A percentile compares a stretch with the other conserved stretches of the same genome.
These are phyloP conservation scores for Aspergillus bridgeri DNA, from an alignment of 495 filamentous ascomycete genomes.

Conservation along the genomic window DNA sequence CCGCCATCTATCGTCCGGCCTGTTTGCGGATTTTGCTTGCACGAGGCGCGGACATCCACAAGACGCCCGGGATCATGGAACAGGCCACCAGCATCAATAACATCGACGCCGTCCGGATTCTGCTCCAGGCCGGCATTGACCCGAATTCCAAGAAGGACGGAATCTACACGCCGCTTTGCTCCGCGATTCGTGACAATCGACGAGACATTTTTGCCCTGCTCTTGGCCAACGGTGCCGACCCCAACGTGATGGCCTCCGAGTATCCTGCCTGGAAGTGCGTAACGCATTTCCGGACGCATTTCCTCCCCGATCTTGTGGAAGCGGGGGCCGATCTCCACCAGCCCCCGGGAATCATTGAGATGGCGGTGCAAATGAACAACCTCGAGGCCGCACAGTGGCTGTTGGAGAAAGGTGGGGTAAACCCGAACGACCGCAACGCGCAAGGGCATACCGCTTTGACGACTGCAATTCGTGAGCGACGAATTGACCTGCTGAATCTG, in stretches of 20 bases:
- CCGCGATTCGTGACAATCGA: slow-evolving; percentile 52
- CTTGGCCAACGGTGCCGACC: slow-evolving; percentile 47
- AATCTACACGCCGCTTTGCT: slow-evolving; percentile 54
- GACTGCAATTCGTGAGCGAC: slow-evolving; percentile 49
- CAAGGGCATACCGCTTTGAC: slow-evolving; percentile 49
- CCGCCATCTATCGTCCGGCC: slow-evolving; percentile 50
- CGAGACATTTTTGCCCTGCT: slow-evolving; percentile 49
- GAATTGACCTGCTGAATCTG: slow-evolving; percentile 42
- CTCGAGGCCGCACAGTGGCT: slow-evolving; percentile 46
- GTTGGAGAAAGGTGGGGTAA: slow-evolving; percentile 42
- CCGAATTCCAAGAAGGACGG: slow-evolving; percentile 55
- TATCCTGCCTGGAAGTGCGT: slow-evolving; percentile 56
- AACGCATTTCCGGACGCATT: slow-evolving; percentile 49
- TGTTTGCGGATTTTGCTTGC: slow-evolving; percentile 47
- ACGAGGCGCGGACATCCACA: slow-evolving; percentile 46
- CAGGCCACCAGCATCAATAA: slow-evolving; percentile 48
- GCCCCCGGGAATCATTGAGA: slow-evolving; percentile 55
- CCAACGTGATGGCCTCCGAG: slow-evolving; percentile 51
- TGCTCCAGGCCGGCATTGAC: slow-evolving; percentile 45
- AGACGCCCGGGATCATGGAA: slow-evolving; percentile 50
- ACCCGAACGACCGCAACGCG: slow-evolving; percentile 44
- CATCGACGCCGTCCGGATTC: slow-evolving; percentile 44
- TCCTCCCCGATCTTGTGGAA: slow-evolving; percentile 45
- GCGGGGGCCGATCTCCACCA: slow-evolving; percentile 48
- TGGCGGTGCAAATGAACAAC: slow-evolving; percentile 49